These are phyloP conservation scores for Russula abietina DNA, from an alignment of 768 basidiomycete species.

Conservation along the genomic window DNA sequence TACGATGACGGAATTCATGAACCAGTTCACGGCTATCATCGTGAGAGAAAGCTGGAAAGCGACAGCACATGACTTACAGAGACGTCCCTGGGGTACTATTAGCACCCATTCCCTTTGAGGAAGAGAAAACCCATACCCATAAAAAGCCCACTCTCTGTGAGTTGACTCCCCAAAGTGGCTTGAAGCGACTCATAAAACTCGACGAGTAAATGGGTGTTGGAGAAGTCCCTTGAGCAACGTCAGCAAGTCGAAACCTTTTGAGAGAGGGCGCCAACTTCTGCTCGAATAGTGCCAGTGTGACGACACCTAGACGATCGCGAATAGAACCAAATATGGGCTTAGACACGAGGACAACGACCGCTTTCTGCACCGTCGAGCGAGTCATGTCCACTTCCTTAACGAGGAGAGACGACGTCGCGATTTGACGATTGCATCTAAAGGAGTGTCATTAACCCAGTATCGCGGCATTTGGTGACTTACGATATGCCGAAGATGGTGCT, in stretches of 20 bases:
- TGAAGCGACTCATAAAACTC: constrained; percentile 81
- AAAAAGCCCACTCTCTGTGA: constrained; percentile 90
- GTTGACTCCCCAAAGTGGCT: constrained; percentile 62
- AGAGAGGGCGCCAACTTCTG: constrained; percentile 47
- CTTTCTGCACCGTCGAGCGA: constrained; percentile 94
- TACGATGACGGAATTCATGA: constrained; percentile 88
- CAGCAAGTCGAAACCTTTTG: neutral
- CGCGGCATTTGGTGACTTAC: constrained; percentile 38
- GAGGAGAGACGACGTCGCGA: constrained; percentile 69
- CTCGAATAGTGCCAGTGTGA: constrained; percentile 86
- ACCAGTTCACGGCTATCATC: constrained; percentile 75
- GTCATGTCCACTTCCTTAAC: constrained; percentile 84
- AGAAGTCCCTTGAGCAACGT: constrained; percentile 63
- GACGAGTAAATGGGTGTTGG: constrained; percentile 79
- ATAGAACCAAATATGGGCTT: constrained; percentile 93
- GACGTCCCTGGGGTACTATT: constrained; percentile 50
- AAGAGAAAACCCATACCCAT: constrained; percentile 60
- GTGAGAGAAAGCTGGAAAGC: neutral
- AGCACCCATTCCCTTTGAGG: neutral
- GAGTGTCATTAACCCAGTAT: neutral
- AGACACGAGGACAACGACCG: constrained; percentile 87
- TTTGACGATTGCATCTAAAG: constrained; percentile 88
- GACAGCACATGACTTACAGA: constrained; percentile 40
- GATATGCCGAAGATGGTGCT: constrained; percentile 95
- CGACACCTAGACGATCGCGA: constrained; percentile 89